Evolutionary conservation across 2,329 filamentous ascomycete genomes (phyloP).

Genomic region (Monilinia fructigena): DNA sequence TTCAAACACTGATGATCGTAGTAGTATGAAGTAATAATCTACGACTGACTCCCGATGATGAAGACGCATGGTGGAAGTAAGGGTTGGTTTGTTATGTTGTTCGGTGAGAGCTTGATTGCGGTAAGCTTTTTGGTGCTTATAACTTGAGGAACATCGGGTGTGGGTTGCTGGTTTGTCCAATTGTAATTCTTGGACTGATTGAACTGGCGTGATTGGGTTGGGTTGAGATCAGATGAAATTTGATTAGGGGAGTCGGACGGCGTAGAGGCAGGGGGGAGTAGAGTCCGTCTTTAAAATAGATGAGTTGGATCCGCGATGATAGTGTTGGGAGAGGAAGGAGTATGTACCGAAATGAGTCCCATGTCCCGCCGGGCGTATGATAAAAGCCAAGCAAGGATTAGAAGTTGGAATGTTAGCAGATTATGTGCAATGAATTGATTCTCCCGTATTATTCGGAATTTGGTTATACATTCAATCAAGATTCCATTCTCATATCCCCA

Average conservation of each 20-base stretch:
- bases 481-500: background rate
- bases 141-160: background rate
- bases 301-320: background rate
- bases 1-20: background rate
- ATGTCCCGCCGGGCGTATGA: background rate
- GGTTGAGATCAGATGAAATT: background rate
- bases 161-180: background rate
- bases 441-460: background rate
- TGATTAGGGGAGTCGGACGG: background rate
- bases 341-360: background rate
- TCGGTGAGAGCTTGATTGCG: slow-evolving; percentile 3
- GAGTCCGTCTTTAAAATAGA: background rate
- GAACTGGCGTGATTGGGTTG: background rate
- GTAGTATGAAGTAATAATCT: background rate
- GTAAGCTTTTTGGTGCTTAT: background rate
- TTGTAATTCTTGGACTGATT: too few species aligned
- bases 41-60: background rate
- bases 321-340: background rate
- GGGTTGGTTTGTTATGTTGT: background rate
- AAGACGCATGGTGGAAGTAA: background rate
- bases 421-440: background rate
- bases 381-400: background rate
- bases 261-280: background rate
- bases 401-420: background rate
- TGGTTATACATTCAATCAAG: background rate